Conservation (phyloP, 192 early-diverging fungal genomes). For the Piromyces sp. region DNA sequence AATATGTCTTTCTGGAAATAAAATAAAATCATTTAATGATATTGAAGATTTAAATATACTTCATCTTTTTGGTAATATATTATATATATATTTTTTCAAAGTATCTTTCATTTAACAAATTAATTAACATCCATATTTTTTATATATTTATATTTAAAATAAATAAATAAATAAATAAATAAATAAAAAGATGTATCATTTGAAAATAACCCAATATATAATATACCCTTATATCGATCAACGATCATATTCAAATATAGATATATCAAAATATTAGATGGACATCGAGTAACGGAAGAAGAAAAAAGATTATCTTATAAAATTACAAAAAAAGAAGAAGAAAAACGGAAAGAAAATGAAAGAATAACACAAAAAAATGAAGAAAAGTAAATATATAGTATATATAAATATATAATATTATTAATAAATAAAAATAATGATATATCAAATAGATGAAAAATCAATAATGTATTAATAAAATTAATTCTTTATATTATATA, state of each 20-base stretch:
- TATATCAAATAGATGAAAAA: neutral
- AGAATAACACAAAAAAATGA: slow-evolving; percentile 7
- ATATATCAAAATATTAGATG: slow-evolving; percentile 21
- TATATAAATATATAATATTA: no score
- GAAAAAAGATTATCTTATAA: slow-evolving; percentile 17
- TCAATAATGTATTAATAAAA: neutral
- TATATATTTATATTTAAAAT: no score
- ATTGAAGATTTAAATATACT: neutral
- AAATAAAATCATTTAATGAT: neutral
- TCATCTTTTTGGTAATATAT: neutral
- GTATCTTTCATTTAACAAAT: no score
- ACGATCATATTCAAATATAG: slow-evolving; percentile 16
- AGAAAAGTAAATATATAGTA: slow-evolving; percentile 15
- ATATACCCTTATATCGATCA: slow-evolving; percentile 12
- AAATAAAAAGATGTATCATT: neutral
- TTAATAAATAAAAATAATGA: no score
- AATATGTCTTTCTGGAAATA: slow-evolving; percentile 13
- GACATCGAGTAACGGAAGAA: slow-evolving; percentile 23
- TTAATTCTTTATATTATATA: no score
- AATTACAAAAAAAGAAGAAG: slow-evolving; percentile 21
- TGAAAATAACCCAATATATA: slow-evolving; percentile 4
- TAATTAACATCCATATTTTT: no score
- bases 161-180: no score
- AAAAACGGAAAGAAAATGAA: slow-evolving; percentile 17
- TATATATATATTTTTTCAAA: no score